These are phyloP conservation scores for Dendrobium chrysotoxum DNA, from an alignment of 106 monocot genomes.

Conservation along the genomic window DNA sequence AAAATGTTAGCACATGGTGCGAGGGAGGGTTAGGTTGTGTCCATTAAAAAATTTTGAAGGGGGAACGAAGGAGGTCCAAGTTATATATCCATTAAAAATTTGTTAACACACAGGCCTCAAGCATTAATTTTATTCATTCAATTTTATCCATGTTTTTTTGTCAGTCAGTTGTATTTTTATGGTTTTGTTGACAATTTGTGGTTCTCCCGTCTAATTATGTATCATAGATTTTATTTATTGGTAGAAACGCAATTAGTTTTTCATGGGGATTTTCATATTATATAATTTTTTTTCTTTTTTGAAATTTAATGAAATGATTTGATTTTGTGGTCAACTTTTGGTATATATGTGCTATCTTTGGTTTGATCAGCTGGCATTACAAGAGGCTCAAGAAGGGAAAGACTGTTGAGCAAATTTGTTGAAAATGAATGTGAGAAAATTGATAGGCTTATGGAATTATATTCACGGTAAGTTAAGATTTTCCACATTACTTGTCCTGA, in stretches of 20 bases:
- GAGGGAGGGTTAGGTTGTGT: too few species aligned
- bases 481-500: neutral
- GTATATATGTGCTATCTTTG: neutral
- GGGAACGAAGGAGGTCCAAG: too few species aligned
- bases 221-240: too few species aligned
- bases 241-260: too few species aligned
- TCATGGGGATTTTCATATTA: too few species aligned
- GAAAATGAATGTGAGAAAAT: slow-evolving; percentile 99
- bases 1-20: too few species aligned
- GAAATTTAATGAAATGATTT: neutral
- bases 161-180: neutral
- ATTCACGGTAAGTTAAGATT: slow-evolving; percentile 47
- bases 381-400: slow-evolving; percentile 89
- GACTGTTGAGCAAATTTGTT: slow-evolving; percentile 92
- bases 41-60: too few species aligned
- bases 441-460: slow-evolving; percentile 93
- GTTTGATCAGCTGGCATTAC: slow-evolving; percentile 54
- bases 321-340: neutral
- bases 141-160: neutral
- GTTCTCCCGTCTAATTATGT: too few species aligned
- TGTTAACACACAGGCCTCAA: neutral
- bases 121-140: neutral
- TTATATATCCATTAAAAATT: too few species aligned
- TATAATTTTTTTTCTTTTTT: neutral
- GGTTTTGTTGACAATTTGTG: too few species aligned